These are phyloP conservation scores for Beta macrorhiza DNA, from an alignment of 179 eudicot species.

Conservation along the genomic window DNA sequence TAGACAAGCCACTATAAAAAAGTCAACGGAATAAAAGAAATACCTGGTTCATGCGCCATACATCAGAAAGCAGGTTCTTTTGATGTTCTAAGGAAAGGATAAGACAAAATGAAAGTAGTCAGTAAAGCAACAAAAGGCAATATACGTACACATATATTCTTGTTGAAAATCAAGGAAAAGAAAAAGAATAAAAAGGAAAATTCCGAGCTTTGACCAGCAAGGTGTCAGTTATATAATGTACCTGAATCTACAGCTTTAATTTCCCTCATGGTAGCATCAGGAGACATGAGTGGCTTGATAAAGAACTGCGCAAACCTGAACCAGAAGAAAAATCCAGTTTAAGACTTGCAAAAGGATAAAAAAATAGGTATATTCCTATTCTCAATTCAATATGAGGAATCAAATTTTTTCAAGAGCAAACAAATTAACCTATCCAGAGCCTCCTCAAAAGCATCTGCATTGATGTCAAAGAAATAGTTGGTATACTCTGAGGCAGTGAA, in stretches of 20 bases:
- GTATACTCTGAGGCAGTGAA: slow-evolving; percentile 78
- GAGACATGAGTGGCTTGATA: slow-evolving; percentile 89
- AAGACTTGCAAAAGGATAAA: background rate
- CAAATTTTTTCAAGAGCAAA: background rate
- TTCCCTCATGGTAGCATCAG: slow-evolving; percentile 96
- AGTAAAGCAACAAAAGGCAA: background rate
- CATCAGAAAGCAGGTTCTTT: slow-evolving; percentile 90
- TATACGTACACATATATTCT: background rate
- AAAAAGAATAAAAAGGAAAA: background rate
- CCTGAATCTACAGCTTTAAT: slow-evolving; percentile 99
- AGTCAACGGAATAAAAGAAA: background rate
- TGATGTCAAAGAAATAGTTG: slow-evolving; percentile 78
- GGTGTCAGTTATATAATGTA: slow-evolving; percentile 24
- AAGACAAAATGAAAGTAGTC: slow-evolving; percentile 11
- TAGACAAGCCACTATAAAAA: slow-evolving; percentile 1
- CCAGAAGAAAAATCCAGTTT: slow-evolving; percentile 24
- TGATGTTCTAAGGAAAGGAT: slow-evolving; percentile 62
- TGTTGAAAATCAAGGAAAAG: background rate
- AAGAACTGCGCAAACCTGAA: slow-evolving; percentile 95
- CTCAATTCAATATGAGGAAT: background rate
- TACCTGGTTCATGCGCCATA: slow-evolving; percentile 97
- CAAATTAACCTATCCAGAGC: slow-evolving; percentile 79
- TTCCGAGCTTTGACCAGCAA: slow-evolving; percentile 8
- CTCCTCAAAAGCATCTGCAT: slow-evolving; percentile 82
- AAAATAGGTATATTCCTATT: background rate